Evolutionary conservation across 495 filamentous ascomycete species (phyloP).

Genomic region (Hypomontagnella monticulosa): DNA sequence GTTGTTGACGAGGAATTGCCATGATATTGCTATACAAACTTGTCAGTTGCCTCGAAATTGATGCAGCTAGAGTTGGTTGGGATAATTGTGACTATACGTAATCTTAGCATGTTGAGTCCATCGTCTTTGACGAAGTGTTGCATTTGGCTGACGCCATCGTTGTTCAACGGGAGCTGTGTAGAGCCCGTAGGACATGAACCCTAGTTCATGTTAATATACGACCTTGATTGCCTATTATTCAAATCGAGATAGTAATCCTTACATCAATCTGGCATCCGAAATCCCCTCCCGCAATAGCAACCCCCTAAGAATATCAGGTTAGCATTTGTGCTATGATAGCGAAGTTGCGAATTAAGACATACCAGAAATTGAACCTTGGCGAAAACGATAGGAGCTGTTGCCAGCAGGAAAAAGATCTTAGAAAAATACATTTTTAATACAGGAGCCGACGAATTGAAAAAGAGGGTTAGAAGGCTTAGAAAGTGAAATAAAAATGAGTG

Average conservation of each 20-base stretch:
- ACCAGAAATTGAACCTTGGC: slow-evolving; percentile 50
- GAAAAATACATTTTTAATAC: slow-evolving; percentile 43
- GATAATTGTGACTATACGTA: slow-evolving; percentile 50
- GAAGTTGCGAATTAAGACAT: slow-evolving; percentile 18
- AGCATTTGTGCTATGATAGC: slow-evolving; percentile 3
- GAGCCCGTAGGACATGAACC: slow-evolving; percentile 47
- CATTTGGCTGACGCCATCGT: slow-evolving; percentile 60
- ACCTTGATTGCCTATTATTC: background rate
- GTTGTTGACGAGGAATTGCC: slow-evolving; percentile 63
- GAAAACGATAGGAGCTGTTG: slow-evolving; percentile 34
- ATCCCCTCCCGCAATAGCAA: slow-evolving; percentile 59
- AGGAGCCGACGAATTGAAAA: slow-evolving; percentile 19
- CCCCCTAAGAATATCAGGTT: slow-evolving; percentile 42
- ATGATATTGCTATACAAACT: slow-evolving; percentile 53
- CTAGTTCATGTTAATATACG: slow-evolving; percentile 40
- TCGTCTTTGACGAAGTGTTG: slow-evolving; percentile 60
- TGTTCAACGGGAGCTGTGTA: slow-evolving; percentile 48
- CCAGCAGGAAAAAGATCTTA: slow-evolving; percentile 26
- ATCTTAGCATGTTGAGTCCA: slow-evolving; percentile 62
- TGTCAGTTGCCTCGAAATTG: background rate
- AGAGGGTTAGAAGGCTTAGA: slow-evolving; percentile 21
- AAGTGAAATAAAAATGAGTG: slow-evolving; percentile 33
- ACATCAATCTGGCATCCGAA: slow-evolving; percentile 63
- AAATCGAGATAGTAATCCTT: slow-evolving; percentile 23
- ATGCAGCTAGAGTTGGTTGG: background rate